phyloP scores from a whole-genome alignment of 148 eudicot genomes.

The Silene uniflora region DNA sequence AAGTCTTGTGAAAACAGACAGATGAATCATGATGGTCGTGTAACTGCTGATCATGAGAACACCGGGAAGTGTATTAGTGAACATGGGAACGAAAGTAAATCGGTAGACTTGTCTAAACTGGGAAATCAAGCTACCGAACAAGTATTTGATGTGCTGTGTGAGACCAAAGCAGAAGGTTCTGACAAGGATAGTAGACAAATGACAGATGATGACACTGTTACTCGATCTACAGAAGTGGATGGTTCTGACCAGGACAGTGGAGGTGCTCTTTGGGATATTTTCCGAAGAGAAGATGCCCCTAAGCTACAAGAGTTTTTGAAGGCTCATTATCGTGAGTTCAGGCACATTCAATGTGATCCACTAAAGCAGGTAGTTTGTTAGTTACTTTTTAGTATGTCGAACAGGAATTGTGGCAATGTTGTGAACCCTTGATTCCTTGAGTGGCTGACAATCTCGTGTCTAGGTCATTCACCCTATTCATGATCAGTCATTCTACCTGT shows the following conservation, averaged over 20 bases:
- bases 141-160: background rate
- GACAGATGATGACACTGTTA: background rate
- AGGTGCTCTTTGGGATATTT: slow-evolving; percentile 84
- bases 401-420: too few species aligned
- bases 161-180: too few species aligned
- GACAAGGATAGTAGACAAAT: too few species aligned
- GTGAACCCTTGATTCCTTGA: too few species aligned
- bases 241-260: slow-evolving; percentile 24
- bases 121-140: background rate
- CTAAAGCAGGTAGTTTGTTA: slow-evolving; percentile 37
- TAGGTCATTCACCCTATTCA: too few species aligned
- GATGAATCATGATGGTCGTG: too few species aligned
- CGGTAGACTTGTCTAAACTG: background rate
- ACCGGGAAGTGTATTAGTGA: too few species aligned
- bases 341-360: slow-evolving; percentile 42
- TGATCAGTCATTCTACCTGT: too few species aligned
- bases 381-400: too few species aligned
- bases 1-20: too few species aligned
- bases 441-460: too few species aligned
- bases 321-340: slow-evolving; percentile 54
- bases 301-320: slow-evolving; percentile 58
- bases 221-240: background rate
- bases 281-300: slow-evolving; percentile 57
- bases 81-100: background rate
- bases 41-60: too few species aligned